Conservation (phyloP, 306 rosid species). For the Sicyos baderoa region DNA sequence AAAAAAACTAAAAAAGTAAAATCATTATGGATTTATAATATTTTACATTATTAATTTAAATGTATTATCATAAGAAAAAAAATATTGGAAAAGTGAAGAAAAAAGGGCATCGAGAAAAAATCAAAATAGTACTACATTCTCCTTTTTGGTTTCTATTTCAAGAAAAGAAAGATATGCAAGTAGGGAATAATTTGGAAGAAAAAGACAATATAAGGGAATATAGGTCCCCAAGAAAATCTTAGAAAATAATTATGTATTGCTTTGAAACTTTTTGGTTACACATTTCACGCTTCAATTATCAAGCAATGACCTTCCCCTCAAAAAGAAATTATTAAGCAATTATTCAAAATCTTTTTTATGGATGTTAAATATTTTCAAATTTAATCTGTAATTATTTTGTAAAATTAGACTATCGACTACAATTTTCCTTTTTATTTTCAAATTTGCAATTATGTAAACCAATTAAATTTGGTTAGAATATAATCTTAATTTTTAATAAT, state of each 20-base stretch:
- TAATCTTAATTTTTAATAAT: no score
- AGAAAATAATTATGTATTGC: not conserved
- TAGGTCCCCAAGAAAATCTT: constrained; percentile 2
- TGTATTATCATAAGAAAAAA: not conserved
- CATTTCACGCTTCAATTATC: constrained; percentile 8
- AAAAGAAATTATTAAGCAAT: not conserved
- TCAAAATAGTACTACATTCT: not conserved
- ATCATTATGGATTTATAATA: no score
- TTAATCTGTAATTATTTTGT: no score
- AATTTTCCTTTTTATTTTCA: no score
- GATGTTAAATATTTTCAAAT: no score
- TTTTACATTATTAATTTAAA: not conserved
- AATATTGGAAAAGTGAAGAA: not conserved
- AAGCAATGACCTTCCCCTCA: not conserved
- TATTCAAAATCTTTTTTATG: no score
- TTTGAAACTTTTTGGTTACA: not conserved
- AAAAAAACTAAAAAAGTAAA: no score
- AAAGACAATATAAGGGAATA: no score
- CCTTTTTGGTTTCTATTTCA: constrained; percentile 3
- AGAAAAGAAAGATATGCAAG: not conserved
- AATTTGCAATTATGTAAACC: not conserved
- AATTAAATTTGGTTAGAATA: not conserved
- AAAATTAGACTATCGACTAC: no score
- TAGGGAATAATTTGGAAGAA: not conserved
- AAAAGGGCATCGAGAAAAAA: not conserved